Base-by-base conservation (phyloP, 768 basidiomycete species). In the Lyophyllum shimeji region DNA sequence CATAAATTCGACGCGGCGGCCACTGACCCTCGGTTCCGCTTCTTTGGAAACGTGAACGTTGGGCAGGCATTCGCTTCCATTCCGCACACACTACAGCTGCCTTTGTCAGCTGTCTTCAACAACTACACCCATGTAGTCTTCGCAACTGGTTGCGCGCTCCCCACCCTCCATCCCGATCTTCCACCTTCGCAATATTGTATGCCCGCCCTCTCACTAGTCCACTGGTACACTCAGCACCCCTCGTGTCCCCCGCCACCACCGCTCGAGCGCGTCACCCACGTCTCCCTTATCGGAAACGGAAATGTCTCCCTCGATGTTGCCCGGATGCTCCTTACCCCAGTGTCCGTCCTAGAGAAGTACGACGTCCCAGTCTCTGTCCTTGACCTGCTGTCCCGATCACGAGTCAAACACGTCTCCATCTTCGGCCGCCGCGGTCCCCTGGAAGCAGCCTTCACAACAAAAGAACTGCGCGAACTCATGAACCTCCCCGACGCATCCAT, bases 151-250 rank as follows among this genome's bases (percentile, higher is more conserved):
- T 93, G 93, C 53, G 79, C 90, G 0, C 69, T 87, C 44, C 82
- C 91, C 13, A 74, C 78, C 34, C 69, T 82, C 11, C 84, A 91
- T 71, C 69, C 80, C 11, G 76, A 75, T 46, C 71, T 85, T 6
- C 78, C 78, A 44, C 82, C 78, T 65, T 74, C 69, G 42, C 60
- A 63, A 13, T 64, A 68, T 73, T 73, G 90, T 80, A 68, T 87
- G 2, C 84, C 93, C 1, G 94, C 95, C 0, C 77, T 97, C 2
- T 84, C 83, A 0, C 72, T 99, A 42, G 95, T 99, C 1, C 90
- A 95, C 61, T 98, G 95, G 95, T 98, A 99, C 74, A 98, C 96
- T 12, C 86, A 82, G 46, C 94, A 98, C 68, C 95, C 95, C 1
- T 85, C 85, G 8, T 74, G 76, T 9, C 77, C 82, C 0, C 67